A percentile compares a stretch with the other conserved stretches of the same genome.
These are phyloP conservation scores for Boehmeria nivea DNA, from an alignment of 306 rosid genomes.

Conservation along the genomic window DNA sequence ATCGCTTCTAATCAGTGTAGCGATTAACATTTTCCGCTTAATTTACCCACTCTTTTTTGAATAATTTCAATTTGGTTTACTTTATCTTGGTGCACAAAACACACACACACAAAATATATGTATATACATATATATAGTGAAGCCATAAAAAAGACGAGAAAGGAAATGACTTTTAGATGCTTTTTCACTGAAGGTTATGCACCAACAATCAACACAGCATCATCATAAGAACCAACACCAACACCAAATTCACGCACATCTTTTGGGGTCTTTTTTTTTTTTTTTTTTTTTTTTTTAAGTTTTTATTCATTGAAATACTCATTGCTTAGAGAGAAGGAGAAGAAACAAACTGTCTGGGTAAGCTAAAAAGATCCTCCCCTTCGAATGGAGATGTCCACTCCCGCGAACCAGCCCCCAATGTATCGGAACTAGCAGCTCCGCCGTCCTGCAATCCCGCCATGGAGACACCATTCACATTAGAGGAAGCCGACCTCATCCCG, in stretches of 20 bases:
- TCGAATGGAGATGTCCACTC: constrained; percentile 96
- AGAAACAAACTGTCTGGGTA: constrained; percentile 95
- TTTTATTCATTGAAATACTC: constrained; percentile 49
- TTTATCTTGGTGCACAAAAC: too few species aligned
- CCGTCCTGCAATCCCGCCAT: constrained; percentile 64
- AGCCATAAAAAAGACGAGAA: not conserved
- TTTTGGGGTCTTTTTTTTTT: constrained; percentile 24
- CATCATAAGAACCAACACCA: constrained; percentile 61
- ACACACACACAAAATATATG: too few species aligned
- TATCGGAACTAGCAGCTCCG: constrained; percentile 51
- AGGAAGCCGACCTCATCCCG: constrained; percentile 37
- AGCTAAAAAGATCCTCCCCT: constrained; percentile 93
- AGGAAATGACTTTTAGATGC: constrained; percentile 29
- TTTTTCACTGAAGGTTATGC: constrained; percentile 35
- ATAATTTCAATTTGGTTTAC: too few species aligned
- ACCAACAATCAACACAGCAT: constrained; percentile 46
- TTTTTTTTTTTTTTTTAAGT: constrained; percentile 29
- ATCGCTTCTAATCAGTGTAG: too few species aligned
- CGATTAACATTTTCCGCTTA: too few species aligned
- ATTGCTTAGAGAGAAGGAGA: constrained; percentile 74
- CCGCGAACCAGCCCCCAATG: constrained; percentile 53
- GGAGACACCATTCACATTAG: constrained; percentile 54
- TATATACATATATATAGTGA: not conserved
- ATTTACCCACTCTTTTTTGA: too few species aligned
- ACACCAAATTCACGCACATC: constrained; percentile 53